Evolutionary conservation across 805 yeast species (phyloP).

Genomic region (Candida insectorum): DNA sequence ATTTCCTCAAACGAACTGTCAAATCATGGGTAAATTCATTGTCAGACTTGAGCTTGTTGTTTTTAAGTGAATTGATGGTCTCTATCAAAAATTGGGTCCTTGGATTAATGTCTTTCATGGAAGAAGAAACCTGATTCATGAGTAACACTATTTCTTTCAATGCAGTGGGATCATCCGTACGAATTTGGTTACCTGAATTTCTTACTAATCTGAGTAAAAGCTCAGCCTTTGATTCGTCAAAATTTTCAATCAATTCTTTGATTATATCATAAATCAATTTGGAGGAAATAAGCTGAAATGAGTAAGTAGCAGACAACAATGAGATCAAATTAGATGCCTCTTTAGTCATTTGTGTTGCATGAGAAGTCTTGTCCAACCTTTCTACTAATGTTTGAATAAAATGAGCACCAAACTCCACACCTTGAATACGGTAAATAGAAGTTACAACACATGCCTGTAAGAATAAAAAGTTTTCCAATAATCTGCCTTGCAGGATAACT

Average conservation of each 20-base stretch:
- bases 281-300: slow-evolving; percentile 73
- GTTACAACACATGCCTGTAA: slow-evolving; percentile 75
- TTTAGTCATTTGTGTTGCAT: slow-evolving; percentile 28
- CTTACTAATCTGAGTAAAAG: slow-evolving; percentile 67
- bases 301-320: slow-evolving; percentile 70
- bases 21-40: slow-evolving; percentile 54
- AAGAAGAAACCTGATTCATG: slow-evolving; percentile 45
- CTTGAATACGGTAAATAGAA: slow-evolving; percentile 73
- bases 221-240: slow-evolving; percentile 75
- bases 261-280: slow-evolving; percentile 76
- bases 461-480: slow-evolving; percentile 75
- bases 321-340: slow-evolving; percentile 68
- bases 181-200: slow-evolving; percentile 76
- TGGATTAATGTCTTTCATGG: slow-evolving; percentile 40
- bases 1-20: slow-evolving; percentile 59
- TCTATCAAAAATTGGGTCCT: slow-evolving; percentile 84
- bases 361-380: slow-evolving; percentile 47
- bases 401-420: slow-evolving; percentile 86
- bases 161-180: slow-evolving; percentile 86
- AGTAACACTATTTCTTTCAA: slow-evolving; percentile 71
- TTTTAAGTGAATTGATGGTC: slow-evolving; percentile 78
- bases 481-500: slow-evolving; percentile 56
- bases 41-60: slow-evolving; percentile 64
- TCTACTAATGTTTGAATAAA: slow-evolving; percentile 81
- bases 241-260: slow-evolving; percentile 45